These are phyloP conservation scores for Physcomitrellopsis africana DNA, from an alignment of 225 moss, liverwort and hornwort genomes.

Conservation along the genomic window DNA sequence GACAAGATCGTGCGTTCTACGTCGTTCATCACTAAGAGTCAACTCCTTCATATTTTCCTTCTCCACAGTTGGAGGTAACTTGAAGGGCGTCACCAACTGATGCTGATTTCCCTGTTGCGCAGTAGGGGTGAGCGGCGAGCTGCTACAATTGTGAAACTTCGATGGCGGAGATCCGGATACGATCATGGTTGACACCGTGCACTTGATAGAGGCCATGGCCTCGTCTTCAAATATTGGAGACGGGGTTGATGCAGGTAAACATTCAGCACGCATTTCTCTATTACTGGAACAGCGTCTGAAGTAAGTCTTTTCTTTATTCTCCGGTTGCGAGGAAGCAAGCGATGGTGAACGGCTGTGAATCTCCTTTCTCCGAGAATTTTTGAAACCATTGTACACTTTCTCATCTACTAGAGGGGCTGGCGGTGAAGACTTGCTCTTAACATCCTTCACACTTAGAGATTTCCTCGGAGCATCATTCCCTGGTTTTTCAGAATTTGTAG, in stretches of 20 bases:
- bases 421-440: slow-evolving; percentile 31
- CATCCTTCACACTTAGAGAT: slow-evolving; percentile 46
- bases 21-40: slow-evolving; percentile 43
- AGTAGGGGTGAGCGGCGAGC: slow-evolving; percentile 34
- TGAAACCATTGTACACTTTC: slow-evolving; percentile 29
- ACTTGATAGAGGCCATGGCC: slow-evolving; percentile 55
- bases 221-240: slow-evolving; percentile 59
- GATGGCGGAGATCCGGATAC: slow-evolving; percentile 42
- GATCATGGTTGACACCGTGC: slow-evolving; percentile 40
- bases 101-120: slow-evolving; percentile 44
- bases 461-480: slow-evolving; percentile 36
- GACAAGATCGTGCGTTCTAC: slow-evolving; percentile 55
- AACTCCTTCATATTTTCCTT: slow-evolving; percentile 38
- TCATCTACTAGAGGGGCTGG: slow-evolving; percentile 23
- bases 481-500: slow-evolving; percentile 32
- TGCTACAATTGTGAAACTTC: slow-evolving; percentile 39
- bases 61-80: slow-evolving; percentile 44
- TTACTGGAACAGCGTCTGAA: slow-evolving; percentile 40
- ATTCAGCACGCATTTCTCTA: slow-evolving; percentile 39
- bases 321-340: slow-evolving; percentile 37
- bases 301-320: slow-evolving; percentile 27
- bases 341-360: slow-evolving; percentile 53
- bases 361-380: slow-evolving; percentile 35
- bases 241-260: slow-evolving; percentile 42
- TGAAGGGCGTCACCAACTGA: slow-evolving; percentile 47